Percentiles rank a stretch among this genome's conserved stretches.
Evolutionary conservation across 331 rosid species (phyloP).

Genomic region (Malus hybrid): DNA sequence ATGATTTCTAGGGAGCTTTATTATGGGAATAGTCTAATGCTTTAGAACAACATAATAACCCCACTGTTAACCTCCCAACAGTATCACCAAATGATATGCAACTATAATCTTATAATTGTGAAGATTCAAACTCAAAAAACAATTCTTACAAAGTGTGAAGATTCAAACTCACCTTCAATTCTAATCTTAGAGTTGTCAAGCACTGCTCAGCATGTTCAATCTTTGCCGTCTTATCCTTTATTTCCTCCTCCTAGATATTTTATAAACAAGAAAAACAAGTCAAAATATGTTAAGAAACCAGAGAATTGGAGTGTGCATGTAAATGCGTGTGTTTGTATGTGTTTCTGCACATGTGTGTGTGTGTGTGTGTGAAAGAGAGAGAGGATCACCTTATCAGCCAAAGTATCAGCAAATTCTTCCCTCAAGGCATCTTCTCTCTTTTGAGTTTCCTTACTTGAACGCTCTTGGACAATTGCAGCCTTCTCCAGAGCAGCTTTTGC

Average conservation of each 20-base stretch:
- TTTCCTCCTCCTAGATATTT: constrained; percentile 65
- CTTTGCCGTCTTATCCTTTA: constrained; percentile 60
- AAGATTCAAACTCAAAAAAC: background rate
- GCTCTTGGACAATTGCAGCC: constrained; percentile 81
- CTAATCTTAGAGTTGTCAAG: constrained; percentile 63
- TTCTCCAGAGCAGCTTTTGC: constrained; percentile 83
- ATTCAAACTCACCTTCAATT: constrained; percentile 61
- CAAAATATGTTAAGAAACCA: constrained; percentile 1
- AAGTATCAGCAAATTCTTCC: constrained; percentile 61
- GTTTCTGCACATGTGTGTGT: background rate
- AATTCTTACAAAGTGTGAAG: background rate
- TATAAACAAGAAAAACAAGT: constrained; percentile 12
- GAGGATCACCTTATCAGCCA: constrained; percentile 67
- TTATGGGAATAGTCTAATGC: background rate
- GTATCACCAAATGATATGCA: background rate
- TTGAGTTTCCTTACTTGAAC: constrained; percentile 64
- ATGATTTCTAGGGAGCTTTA: background rate
- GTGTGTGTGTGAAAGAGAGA: background rate
- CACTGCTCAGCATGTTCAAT: constrained; percentile 82
- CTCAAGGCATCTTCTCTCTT: constrained; percentile 86
- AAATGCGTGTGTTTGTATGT: background rate
- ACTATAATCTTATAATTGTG: background rate
- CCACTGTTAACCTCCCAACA: background rate
- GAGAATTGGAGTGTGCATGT: background rate
- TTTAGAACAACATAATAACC: background rate